These are phyloP conservation scores for Telfairia occidentalis DNA, from an alignment of 331 rosid genomes.

Conservation along the genomic window DNA sequence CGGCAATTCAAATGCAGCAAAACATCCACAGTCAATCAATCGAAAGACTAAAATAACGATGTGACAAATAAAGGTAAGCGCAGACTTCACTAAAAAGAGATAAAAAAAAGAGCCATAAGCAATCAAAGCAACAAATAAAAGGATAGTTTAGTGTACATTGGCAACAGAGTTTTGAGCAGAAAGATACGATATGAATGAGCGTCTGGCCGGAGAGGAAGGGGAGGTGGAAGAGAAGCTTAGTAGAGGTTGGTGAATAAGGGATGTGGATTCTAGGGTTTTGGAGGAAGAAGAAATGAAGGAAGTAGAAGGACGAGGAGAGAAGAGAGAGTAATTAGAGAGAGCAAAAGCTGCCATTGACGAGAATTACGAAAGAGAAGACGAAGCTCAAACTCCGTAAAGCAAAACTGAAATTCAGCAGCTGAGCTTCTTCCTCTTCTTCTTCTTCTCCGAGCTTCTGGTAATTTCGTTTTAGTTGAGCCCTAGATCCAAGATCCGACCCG, in stretches of 20 bases:
- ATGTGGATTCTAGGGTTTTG: slow-evolving; percentile 19
- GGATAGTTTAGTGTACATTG: slow-evolving; percentile 20
- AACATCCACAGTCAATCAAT: slow-evolving; percentile 1
- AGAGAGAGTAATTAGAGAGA: slow-evolving; percentile 23
- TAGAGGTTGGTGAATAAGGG: slow-evolving; percentile 8
- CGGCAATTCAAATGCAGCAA: background rate
- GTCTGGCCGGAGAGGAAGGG: slow-evolving; percentile 8
- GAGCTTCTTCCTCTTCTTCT: background rate
- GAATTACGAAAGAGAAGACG: background rate
- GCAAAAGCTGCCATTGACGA: slow-evolving; percentile 27
- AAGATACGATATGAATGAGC: slow-evolving; percentile 17
- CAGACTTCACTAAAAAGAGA: background rate
- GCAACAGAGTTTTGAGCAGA: slow-evolving; percentile 26
- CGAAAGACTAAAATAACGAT: background rate
- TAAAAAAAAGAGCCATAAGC: background rate
- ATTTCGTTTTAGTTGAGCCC: background rate
- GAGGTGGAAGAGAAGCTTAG: slow-evolving; percentile 19
- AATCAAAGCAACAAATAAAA: background rate
- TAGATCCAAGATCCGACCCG: background rate
- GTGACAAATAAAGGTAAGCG: background rate
- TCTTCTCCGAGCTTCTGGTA: background rate
- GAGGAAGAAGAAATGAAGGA: slow-evolving; percentile 18
- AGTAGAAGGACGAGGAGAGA: slow-evolving; percentile 23
- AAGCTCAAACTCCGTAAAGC: background rate
- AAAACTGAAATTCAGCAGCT: background rate